Percentiles rank a stretch among this genome's conserved stretches.
Evolutionary conservation across 768 basidiomycete species (phyloP).

Genomic region (Boletus vermiculosoides): DNA sequence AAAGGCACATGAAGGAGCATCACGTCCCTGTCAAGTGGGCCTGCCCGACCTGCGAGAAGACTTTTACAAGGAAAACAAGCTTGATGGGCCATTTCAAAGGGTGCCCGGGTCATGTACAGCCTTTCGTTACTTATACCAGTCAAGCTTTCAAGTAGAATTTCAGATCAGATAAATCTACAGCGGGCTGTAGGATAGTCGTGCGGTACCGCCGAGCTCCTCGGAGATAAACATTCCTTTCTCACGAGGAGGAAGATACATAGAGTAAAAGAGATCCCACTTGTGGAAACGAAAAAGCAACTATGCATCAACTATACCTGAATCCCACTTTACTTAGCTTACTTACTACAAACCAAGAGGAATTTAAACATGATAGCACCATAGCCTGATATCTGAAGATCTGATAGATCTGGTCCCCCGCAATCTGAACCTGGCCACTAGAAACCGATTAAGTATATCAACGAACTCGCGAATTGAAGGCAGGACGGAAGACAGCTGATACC

Average conservation of each 20-base stretch:
- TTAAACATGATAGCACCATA: no score
- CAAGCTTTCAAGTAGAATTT: not conserved
- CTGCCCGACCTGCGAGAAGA: conserved; percentile 3
- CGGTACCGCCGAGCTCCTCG: not conserved
- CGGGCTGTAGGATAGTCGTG: not conserved
- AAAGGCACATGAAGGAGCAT: conserved; percentile 1
- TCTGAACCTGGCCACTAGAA: no score
- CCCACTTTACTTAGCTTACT: no score
- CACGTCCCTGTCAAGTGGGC: not conserved
- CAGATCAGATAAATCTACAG: not conserved
- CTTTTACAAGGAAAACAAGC: conserved; percentile 2
- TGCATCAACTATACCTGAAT: no score
- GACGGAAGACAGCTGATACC: not conserved
- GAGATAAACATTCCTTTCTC: no score
- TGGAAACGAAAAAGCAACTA: no score
- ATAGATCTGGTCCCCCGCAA: no score
- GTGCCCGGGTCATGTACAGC: not conserved
- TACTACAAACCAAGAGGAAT: no score
- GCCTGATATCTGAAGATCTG: no score
- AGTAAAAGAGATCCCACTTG: no score
- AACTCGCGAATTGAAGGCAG: not conserved
- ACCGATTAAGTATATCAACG: no score
- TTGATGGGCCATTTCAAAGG: not conserved
- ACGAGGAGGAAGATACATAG: no score
- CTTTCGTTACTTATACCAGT: not conserved